phyloP scores from a whole-genome alignment of 768 basidiomycete genomes.

The Auriculariales sp. region DNA sequence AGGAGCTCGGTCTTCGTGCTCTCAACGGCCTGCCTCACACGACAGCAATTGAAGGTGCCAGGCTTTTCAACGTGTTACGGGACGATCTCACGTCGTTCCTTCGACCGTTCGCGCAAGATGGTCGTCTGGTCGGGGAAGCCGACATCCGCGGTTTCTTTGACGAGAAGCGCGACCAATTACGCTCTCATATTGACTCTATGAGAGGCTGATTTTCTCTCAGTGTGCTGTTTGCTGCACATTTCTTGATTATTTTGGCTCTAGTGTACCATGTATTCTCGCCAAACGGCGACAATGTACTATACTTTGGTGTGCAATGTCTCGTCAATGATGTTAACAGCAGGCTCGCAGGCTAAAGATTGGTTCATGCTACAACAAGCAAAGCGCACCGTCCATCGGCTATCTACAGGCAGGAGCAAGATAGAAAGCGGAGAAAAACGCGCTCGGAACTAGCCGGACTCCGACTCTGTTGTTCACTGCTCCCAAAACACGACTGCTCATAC shows the following conservation, averaged over 20 bases:
- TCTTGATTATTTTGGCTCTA: not conserved
- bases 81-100: constrained; percentile 59
- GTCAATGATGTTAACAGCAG: too few species aligned
- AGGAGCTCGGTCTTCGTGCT: constrained; percentile 74
- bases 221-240: not conserved
- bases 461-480: too few species aligned
- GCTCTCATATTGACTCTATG: not conserved
- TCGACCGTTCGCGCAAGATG: constrained; percentile 65
- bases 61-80: constrained; percentile 72
- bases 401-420: too few species aligned
- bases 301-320: too few species aligned
- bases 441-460: too few species aligned
- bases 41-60: constrained; percentile 68
- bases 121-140: constrained; percentile 55
- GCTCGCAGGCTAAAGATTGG: too few species aligned
- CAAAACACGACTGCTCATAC: too few species aligned
- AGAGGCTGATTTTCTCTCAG: not conserved
- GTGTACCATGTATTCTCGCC: too few species aligned
- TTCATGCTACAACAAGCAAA: too few species aligned
- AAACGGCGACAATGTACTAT: too few species aligned
- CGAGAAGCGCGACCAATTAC: constrained; percentile 3
- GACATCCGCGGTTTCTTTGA: constrained; percentile 63
- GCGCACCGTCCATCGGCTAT: too few species aligned
- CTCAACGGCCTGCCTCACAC: constrained; percentile 52
- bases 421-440: too few species aligned